phyloP scores from a whole-genome alignment of 1,139 yeast genomes.

The Blastobotrys apis region DNA sequence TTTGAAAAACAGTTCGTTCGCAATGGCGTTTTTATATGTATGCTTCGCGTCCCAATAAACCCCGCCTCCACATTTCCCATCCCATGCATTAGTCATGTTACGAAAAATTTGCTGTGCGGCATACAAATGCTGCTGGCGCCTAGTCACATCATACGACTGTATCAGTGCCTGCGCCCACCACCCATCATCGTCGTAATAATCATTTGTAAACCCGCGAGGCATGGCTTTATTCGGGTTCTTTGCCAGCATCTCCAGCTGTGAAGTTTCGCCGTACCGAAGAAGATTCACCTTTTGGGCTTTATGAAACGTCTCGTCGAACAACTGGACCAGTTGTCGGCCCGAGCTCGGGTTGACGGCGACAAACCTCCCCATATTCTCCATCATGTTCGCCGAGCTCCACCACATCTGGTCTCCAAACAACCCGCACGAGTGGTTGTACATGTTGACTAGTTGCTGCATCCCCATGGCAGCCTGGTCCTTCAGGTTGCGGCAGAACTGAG shows the following conservation, averaged over 20 bases:
- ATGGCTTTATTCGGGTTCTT: background rate
- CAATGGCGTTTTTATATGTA: slow-evolving; percentile 20
- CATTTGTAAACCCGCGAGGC: slow-evolving; percentile 18
- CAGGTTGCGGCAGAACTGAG: background rate
- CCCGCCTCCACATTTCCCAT: slow-evolving; percentile 17
- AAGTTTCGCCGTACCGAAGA: slow-evolving; percentile 3
- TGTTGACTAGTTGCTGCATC: background rate
- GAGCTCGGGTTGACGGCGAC: background rate
- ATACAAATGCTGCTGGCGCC: slow-evolving; percentile 12
- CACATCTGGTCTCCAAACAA: slow-evolving; percentile 8
- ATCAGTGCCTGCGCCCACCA: slow-evolving; percentile 25
- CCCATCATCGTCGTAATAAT: slow-evolving; percentile 21
- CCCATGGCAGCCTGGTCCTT: background rate
- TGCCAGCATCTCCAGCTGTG: background rate
- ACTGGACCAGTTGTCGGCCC: too few relatives aligned
- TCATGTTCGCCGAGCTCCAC: slow-evolving; percentile 20
- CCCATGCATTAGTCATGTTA: slow-evolving; percentile 19
- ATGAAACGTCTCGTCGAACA: slow-evolving; percentile 13
- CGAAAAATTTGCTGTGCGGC: slow-evolving; percentile 18
- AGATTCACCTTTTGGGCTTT: slow-evolving; percentile 15
- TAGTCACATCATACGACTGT: slow-evolving; percentile 17
- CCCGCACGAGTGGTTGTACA: slow-evolving; percentile 1
- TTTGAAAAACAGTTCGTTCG: slow-evolving; percentile 20
- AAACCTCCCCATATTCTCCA: slow-evolving; percentile 11
- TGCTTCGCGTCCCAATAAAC: slow-evolving; percentile 17